phyloP scores from a whole-genome alignment of 2,329 filamentous ascomycete genomes.

The Beauveria australis region DNA sequence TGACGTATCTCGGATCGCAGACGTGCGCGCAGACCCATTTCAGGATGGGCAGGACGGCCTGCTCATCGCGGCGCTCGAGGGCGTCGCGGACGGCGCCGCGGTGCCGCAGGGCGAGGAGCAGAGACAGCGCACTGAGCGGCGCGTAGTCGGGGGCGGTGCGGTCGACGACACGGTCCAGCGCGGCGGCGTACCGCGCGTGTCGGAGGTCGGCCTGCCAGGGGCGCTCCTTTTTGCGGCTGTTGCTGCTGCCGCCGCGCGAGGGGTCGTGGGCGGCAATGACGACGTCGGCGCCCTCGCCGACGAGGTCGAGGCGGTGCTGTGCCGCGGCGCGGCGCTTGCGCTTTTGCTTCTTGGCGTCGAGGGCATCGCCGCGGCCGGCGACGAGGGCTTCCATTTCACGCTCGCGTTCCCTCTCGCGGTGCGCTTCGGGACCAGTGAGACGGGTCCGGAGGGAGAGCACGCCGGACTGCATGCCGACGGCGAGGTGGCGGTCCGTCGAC shows the following conservation, averaged over 20 bases:
- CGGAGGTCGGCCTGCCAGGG: slow-evolving; percentile 77
- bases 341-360: slow-evolving; percentile 64
- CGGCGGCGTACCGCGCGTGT: slow-evolving; percentile 65
- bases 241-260: slow-evolving; percentile 15
- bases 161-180: slow-evolving; percentile 71
- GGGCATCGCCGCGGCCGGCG: slow-evolving; percentile 67
- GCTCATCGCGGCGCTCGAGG: slow-evolving; percentile 72
- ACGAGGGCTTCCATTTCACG: slow-evolving; percentile 80
- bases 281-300: slow-evolving; percentile 79
- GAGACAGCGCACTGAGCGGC: slow-evolving; percentile 59
- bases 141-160: slow-evolving; percentile 42
- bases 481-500: slow-evolving; percentile 74
- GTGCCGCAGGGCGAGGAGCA: slow-evolving; percentile 79
- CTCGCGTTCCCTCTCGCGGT: slow-evolving; percentile 64
- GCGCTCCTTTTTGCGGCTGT: slow-evolving; percentile 51
- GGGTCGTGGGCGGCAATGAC: slow-evolving; percentile 66
- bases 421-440: slow-evolving; percentile 74
- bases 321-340: slow-evolving; percentile 50
- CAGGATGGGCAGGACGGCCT: slow-evolving; percentile 71
- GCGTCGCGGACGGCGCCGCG: slow-evolving; percentile 77
- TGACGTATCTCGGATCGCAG: slow-evolving; percentile 71
- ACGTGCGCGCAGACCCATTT: slow-evolving; percentile 77
- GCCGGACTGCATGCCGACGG: slow-evolving; percentile 89
- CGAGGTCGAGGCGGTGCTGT: slow-evolving; percentile 59
- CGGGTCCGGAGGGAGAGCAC: slow-evolving; percentile 85